Evolutionary conservation across 306 rosid species (phyloP), one percentile per base, ranked within the genome.

Genomic region (Carpinus viminea): DNA sequence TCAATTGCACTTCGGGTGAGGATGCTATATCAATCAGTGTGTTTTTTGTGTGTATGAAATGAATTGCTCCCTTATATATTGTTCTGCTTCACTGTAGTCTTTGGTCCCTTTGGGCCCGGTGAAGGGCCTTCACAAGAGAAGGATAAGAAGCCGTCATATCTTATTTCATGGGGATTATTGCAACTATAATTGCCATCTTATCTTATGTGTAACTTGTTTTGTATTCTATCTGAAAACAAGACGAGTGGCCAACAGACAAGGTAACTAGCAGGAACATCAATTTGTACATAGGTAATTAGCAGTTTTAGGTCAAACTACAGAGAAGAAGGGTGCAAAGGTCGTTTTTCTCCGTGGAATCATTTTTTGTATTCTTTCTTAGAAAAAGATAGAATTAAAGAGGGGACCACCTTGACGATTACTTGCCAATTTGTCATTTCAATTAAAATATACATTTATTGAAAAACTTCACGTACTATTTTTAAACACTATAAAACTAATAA

Each of bases 141-240:
- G 20, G n/a, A n/a, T 2, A 10, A 10, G 2, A 13, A 36, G 41
- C 41, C 6, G 4, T 41, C 4, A 47, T 17, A 18, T 55, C 11
- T 4, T 17, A 55, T 55, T 55, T 1, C 21, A 3, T 55, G 24
- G 21, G 21, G 26, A 55, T 8, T n/a, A 7, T n/a, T n/a, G 60
- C 60, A 55, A 56, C 31, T 31, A 12, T 56, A 10, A n/a, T 81
- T 46, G 45, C 51, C 60, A 51, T 81, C 18, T 61, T 24, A 5
- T 61, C 18, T 61, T 24, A 5, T 61, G 68, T 45, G 36, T 68
- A 7, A 1, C 36, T 18, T 72, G 60, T 46, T 51, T 2, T n/a
- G 26, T 60, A 18, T 76, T 26, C 56, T 61, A 41, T 74, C 9
- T 34, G 54, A 52, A 59, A 76, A 26, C 69, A 43, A 76, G 62